Evolutionary conservation across 1,139 yeast species (phyloP).

Genomic region (Candida sojae): DNA sequence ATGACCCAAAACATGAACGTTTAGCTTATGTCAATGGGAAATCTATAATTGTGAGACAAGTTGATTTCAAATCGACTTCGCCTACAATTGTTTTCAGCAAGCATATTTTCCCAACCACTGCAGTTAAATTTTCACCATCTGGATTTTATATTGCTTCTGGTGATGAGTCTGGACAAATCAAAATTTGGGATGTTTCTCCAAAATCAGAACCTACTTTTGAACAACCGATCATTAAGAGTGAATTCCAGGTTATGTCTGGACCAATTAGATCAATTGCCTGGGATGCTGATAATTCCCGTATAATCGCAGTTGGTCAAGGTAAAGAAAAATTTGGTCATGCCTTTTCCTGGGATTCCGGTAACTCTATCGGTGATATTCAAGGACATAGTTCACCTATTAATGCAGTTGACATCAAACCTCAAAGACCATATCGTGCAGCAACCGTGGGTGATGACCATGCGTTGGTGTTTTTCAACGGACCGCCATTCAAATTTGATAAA

Average conservation of each 20-base stretch:
- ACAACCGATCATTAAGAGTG: constrained; percentile 72
- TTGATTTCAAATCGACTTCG: constrained; percentile 34
- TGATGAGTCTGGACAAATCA: constrained; percentile 83
- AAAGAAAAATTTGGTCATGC: constrained; percentile 91
- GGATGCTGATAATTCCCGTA: constrained; percentile 86
- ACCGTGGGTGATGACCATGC: constrained; percentile 90
- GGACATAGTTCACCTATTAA: constrained; percentile 90
- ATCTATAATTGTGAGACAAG: constrained; percentile 71
- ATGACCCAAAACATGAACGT: constrained; percentile 65
- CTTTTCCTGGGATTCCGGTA: constrained; percentile 92
- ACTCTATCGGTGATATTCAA: constrained; percentile 90
- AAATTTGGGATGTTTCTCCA: constrained; percentile 73
- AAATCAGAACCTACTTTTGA: constrained; percentile 23
- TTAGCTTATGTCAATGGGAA: constrained; percentile 84
- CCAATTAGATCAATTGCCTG: constrained; percentile 83
- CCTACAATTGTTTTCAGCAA: constrained; percentile 68
- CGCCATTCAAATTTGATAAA: constrained; percentile 84
- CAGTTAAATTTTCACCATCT: constrained; percentile 83
- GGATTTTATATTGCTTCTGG: constrained; percentile 93
- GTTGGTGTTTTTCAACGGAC: constrained; percentile 84
- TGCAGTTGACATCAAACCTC: constrained; percentile 83
- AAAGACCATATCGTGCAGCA: constrained; percentile 90
- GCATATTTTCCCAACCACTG: constrained; percentile 73
- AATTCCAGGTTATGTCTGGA: constrained; percentile 80
- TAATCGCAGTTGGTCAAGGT: constrained; percentile 96